These are phyloP conservation scores for Ulvella scutata DNA, from an alignment of 139 green algal genomes.

Conservation along the genomic window DNA sequence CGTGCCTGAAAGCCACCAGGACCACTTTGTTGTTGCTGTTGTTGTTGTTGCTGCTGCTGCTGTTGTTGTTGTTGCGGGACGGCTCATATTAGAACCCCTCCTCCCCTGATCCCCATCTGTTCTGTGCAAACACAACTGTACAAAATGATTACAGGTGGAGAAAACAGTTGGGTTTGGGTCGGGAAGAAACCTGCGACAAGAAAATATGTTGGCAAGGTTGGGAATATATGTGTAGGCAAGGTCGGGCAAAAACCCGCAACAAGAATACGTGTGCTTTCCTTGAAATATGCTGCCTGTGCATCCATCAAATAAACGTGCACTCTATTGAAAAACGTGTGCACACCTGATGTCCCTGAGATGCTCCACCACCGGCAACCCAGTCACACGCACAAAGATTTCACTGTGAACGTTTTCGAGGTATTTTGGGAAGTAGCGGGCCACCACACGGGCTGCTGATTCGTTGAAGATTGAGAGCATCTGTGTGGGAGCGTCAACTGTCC, in stretches of 20 bases:
- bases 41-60: neutral
- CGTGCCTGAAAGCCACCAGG: conserved; percentile 36
- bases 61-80: neutral
- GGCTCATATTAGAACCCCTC: too few relatives aligned
- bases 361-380: conserved; percentile 71
- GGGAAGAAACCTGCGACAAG: neutral
- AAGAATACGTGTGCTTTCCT: too few relatives aligned
- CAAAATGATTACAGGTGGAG: neutral
- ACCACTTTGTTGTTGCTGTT: conserved; percentile 15
- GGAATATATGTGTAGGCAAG: too few relatives aligned
- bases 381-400: conserved; percentile 74
- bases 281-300: too few relatives aligned
- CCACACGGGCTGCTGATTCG: conserved; percentile 20
- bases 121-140: neutral
- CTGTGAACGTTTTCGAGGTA: conserved; percentile 26
- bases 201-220: too few relatives aligned
- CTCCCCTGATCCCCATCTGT: neutral
- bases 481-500: conserved; percentile 59
- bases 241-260: too few relatives aligned
- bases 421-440: conserved; percentile 17
- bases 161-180: neutral
- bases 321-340: neutral
- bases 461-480: conserved; percentile 68
- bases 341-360: conserved; percentile 83
- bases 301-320: too few relatives aligned